Conservation (phyloP, 1,284 basidiomycete species). For the Leccinum pallidistipes region DNA sequence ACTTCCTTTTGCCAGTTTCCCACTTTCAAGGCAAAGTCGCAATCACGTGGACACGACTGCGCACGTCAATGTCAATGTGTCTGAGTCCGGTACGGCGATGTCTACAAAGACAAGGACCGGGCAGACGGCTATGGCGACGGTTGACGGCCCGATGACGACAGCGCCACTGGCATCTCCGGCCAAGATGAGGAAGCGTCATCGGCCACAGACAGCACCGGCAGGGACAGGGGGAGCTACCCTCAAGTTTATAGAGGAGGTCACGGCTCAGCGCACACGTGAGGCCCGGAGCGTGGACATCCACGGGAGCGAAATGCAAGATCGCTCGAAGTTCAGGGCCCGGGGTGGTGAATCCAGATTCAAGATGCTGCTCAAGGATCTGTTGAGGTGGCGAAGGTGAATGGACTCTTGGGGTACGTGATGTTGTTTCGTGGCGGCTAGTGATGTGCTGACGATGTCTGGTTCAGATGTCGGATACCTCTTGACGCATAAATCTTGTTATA, state of each 20-base stretch:
- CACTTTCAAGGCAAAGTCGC: background rate
- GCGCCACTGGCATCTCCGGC: background rate
- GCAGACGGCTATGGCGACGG: background rate
- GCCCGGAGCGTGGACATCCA: background rate
- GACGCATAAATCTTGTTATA: background rate
- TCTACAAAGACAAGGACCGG: background rate
- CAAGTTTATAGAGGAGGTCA: constrained; percentile 20
- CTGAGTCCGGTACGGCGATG: background rate
- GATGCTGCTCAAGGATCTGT: constrained; percentile 17
- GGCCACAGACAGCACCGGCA: constrained; percentile 30
- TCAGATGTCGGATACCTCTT: background rate
- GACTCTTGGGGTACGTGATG: constrained; percentile 1
- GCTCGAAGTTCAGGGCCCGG: constrained; percentile 2
- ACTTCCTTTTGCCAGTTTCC: background rate
- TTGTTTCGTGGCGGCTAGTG: background rate
- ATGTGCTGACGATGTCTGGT: background rate
- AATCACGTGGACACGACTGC: background rate
- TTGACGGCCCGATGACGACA: background rate
- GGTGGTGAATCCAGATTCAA: constrained; percentile 16
- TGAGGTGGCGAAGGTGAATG: constrained; percentile 17
- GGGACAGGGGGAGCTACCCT: constrained; percentile 10
- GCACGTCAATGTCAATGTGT: background rate
- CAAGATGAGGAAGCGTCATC: constrained; percentile 8
- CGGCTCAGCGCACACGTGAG: constrained; percentile 3
- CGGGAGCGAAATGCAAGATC: background rate